Conservation (phyloP, 805 yeast genomes). For the Nakazawaea wickerhamii region DNA sequence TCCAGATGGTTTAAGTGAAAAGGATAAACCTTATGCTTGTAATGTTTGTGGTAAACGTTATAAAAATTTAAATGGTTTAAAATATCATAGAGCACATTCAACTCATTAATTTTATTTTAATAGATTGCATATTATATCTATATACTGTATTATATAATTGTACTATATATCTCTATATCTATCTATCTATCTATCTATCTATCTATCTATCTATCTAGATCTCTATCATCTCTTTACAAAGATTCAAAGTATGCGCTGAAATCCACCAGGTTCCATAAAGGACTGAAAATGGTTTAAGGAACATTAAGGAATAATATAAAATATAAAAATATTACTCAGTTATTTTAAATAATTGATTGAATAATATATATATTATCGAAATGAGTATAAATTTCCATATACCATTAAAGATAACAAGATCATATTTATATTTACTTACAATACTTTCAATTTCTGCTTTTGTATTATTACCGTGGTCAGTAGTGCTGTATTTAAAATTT, state of each 20-base stretch:
- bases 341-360: too few relatives aligned
- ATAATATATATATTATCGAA: too few relatives aligned
- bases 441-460: background rate
- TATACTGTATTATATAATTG: too few relatives aligned
- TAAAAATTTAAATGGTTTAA: constrained; percentile 92
- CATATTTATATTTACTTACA: constrained; percentile 1
- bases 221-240: too few relatives aligned
- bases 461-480: constrained; percentile 9
- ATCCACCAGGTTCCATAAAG: too few relatives aligned
- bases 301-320: too few relatives aligned
- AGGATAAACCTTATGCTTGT: constrained; percentile 97
- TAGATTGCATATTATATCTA: background rate
- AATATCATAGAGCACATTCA: constrained; percentile 97
- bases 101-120: constrained; percentile 54
- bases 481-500: constrained; percentile 5
- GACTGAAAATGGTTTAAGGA: too few relatives aligned
- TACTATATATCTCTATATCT: too few relatives aligned
- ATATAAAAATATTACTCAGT: too few relatives aligned
- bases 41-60: constrained; percentile 98
- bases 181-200: too few relatives aligned
- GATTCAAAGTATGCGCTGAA: too few relatives aligned
- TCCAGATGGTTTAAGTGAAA: constrained; percentile 95
- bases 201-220: too few relatives aligned
- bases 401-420: constrained; percentile 4
- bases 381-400: constrained; percentile 1